phyloP scores from a whole-genome alignment of 2,329 filamentous ascomycete genomes.

The Gaeumannomyces sp. region DNA sequence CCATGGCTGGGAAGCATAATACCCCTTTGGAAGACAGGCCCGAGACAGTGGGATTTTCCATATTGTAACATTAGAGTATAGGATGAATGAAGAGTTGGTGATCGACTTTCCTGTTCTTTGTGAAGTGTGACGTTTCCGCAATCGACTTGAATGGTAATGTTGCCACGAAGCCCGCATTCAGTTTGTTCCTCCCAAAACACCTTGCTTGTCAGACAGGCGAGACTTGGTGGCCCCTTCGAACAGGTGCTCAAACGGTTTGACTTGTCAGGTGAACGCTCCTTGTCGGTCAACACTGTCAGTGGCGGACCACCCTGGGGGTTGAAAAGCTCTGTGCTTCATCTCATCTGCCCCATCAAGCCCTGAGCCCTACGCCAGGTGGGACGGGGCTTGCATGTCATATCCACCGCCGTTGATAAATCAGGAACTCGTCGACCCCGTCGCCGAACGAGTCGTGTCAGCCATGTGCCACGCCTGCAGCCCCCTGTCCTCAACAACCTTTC shows the following conservation, averaged over 20 bases:
- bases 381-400: background rate
- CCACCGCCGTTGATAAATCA: background rate
- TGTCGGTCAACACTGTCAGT: background rate
- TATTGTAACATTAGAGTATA: background rate
- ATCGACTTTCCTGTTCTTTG: background rate
- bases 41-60: background rate
- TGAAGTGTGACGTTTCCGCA: background rate
- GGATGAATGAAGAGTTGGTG: background rate
- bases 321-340: background rate
- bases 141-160: background rate
- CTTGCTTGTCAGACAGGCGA: background rate
- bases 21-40: background rate
- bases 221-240: background rate
- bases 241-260: background rate
- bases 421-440: background rate
- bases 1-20: background rate
- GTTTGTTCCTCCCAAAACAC: background rate
- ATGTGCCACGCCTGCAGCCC: background rate
- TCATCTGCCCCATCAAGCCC: background rate
- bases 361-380: background rate
- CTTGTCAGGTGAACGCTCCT: background rate
- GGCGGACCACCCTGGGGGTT: background rate
- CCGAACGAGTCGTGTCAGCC: background rate
- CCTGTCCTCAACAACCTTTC: background rate
- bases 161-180: background rate